These are phyloP conservation scores for Anethum foeniculum DNA, from an alignment of 140 eudicot species.

Conservation along the genomic window DNA sequence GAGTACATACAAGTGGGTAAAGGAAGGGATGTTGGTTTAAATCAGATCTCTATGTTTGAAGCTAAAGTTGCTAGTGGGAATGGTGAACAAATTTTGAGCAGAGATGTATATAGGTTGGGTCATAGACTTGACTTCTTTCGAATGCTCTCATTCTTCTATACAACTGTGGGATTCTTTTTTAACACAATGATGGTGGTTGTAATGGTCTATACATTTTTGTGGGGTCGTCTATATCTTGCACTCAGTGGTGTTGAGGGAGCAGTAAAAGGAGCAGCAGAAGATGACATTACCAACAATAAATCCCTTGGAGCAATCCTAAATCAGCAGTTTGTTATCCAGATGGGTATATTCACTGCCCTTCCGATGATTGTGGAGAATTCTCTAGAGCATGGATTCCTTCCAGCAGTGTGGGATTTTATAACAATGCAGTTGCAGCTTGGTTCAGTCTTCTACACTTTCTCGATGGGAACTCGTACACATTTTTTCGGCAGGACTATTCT, in stretches of 20 bases:
- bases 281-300: slow-evolving; percentile 33
- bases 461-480: slow-evolving; percentile 84
- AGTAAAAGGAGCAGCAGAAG: slow-evolving; percentile 41
- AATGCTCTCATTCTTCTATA: slow-evolving; percentile 78
- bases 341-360: slow-evolving; percentile 83
- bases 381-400: slow-evolving; percentile 77
- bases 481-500: slow-evolving; percentile 87
- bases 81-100: slow-evolving; percentile 82
- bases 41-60: slow-evolving; percentile 94
- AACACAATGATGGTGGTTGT: slow-evolving; percentile 70
- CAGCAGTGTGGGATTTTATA: slow-evolving; percentile 81
- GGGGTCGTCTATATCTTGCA: slow-evolving; percentile 92
- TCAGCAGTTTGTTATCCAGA: slow-evolving; percentile 80
- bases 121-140: slow-evolving; percentile 92
- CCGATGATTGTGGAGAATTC: slow-evolving; percentile 94
- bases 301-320: slow-evolving; percentile 60
- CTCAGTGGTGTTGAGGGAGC: slow-evolving; percentile 76
- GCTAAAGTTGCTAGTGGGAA: slow-evolving; percentile 94
- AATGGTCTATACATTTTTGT: slow-evolving; percentile 62
- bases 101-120: slow-evolving; percentile 87
- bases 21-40: slow-evolving; percentile 93
- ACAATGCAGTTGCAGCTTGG: slow-evolving; percentile 85
- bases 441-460: slow-evolving; percentile 74
- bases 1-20: slow-evolving; percentile 92
- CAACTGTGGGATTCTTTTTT: slow-evolving; percentile 81